Percentiles rank a stretch among this genome's conserved stretches.
Evolutionary conservation across 345 rosid species (phyloP).

Genomic region (Raphanus raphanistrum): DNA sequence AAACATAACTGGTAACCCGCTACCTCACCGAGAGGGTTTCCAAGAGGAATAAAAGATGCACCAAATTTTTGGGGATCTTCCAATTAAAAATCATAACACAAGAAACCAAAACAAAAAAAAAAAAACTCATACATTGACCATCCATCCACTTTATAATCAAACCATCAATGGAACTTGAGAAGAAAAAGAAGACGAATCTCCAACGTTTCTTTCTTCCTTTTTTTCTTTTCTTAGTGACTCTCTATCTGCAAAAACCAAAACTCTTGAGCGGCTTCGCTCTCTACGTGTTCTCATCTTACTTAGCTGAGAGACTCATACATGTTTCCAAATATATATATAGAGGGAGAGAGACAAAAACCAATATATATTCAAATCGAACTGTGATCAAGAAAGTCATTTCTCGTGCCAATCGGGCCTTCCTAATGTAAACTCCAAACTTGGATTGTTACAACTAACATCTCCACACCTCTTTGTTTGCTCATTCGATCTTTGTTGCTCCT

Average conservation of each 20-base stretch:
- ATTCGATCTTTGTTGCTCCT: slow-evolving; percentile 33
- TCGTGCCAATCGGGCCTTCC: slow-evolving; percentile 77
- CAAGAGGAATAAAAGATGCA: neutral
- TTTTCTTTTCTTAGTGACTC: neutral
- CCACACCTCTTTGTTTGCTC: slow-evolving; percentile 39
- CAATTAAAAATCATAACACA: slow-evolving; percentile 3
- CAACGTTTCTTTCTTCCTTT: slow-evolving; percentile 6
- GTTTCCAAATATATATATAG: neutral
- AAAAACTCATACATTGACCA: slow-evolving; percentile 32
- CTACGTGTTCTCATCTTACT: slow-evolving; percentile 14
- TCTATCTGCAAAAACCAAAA: slow-evolving; percentile 27
- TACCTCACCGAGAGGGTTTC: slow-evolving; percentile 22
- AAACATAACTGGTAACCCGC: slow-evolving; percentile 18
- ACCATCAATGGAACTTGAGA: slow-evolving; percentile 28
- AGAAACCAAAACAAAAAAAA: neutral
- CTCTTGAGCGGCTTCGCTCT: slow-evolving; percentile 11
- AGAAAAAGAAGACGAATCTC: slow-evolving; percentile 18
- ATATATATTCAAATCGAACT: neutral
- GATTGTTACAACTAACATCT: slow-evolving; percentile 46
- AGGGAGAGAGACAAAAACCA: neutral
- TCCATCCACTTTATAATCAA: slow-evolving; percentile 20
- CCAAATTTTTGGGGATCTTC: slow-evolving; percentile 27
- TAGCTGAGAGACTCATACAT: slow-evolving; percentile 18
- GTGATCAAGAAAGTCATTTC: slow-evolving; percentile 35
- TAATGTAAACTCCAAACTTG: slow-evolving; percentile 71